Evolutionary conservation across 345 rosid species (phyloP).

Genomic region (Camelina neglecta): DNA sequence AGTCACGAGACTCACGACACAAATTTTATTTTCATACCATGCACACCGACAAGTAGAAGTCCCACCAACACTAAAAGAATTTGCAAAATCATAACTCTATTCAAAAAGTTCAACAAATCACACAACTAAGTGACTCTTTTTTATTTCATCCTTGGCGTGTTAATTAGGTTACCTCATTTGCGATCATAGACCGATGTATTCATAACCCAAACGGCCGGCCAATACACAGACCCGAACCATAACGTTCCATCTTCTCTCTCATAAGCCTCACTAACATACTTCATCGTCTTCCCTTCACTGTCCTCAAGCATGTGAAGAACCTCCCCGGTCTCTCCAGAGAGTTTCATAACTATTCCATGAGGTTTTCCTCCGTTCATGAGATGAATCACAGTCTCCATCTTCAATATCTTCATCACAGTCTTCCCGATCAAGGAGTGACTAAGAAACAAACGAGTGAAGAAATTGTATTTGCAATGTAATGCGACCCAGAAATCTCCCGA

Average conservation of each 20-base stretch:
- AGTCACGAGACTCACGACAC: background rate
- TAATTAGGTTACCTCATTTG: constrained; percentile 6
- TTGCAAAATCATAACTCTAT: too few relatives aligned
- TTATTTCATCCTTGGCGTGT: background rate
- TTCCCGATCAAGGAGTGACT: constrained; percentile 51
- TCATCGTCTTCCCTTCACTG: constrained; percentile 54
- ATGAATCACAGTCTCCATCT: constrained; percentile 50
- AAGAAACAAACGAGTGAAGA: constrained; percentile 41
- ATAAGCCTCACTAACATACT: constrained; percentile 66
- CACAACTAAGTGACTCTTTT: background rate
- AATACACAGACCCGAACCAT: constrained; percentile 68
- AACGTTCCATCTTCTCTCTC: constrained; percentile 55
- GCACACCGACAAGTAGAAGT: too few relatives aligned
- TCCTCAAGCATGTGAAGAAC: constrained; percentile 57
- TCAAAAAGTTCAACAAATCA: background rate
- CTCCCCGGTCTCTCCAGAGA: constrained; percentile 58
- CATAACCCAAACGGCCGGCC: constrained; percentile 57
- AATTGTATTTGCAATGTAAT: constrained; percentile 18
- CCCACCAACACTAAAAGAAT: too few relatives aligned
- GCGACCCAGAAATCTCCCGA: constrained; percentile 41
- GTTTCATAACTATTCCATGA: constrained; percentile 58
- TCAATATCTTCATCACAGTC: constrained; percentile 42
- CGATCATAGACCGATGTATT: constrained; percentile 20
- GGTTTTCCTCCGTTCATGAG: constrained; percentile 56
- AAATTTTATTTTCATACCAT: too few relatives aligned